A percentile compares a stretch with the other conserved stretches of the same genome.
These are phyloP conservation scores for Fusarium compactum DNA, from an alignment of 2,329 filamentous ascomycete species.

Conservation along the genomic window DNA sequence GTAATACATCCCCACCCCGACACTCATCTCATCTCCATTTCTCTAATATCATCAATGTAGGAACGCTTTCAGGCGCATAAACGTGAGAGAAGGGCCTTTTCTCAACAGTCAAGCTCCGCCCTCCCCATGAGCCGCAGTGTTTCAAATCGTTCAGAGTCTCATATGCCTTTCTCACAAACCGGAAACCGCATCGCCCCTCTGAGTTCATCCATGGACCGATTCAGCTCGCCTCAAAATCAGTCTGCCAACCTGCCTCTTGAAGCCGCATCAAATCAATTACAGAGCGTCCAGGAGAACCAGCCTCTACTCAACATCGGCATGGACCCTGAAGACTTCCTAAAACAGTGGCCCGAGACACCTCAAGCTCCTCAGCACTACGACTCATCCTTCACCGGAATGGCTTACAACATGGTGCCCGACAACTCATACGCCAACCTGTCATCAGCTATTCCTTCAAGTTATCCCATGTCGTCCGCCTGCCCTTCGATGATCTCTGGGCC, in stretches of 20 bases:
- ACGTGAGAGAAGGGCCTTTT: slow-evolving; percentile 44
- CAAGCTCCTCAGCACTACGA: slow-evolving; percentile 42
- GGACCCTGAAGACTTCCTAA: slow-evolving; percentile 56
- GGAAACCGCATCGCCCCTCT: slow-evolving; percentile 51
- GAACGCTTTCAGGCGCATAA: slow-evolving; percentile 36
- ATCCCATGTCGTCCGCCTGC: slow-evolving; percentile 53
- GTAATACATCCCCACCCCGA: slow-evolving; percentile 34
- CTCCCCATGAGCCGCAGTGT: slow-evolving; percentile 60
- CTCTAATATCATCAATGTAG: slow-evolving; percentile 35
- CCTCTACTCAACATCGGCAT: slow-evolving; percentile 52
- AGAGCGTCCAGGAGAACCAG: slow-evolving; percentile 54
- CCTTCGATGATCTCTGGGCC: slow-evolving; percentile 59
- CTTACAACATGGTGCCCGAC: slow-evolving; percentile 35
- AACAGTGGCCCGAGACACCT: slow-evolving; percentile 42
- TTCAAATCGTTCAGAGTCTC: slow-evolving; percentile 57
- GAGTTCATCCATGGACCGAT: slow-evolving; percentile 47
- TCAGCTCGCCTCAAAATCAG: slow-evolving; percentile 51
- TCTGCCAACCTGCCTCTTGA: slow-evolving; percentile 45
- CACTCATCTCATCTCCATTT: not conserved
- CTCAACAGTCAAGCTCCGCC: slow-evolving; percentile 49
- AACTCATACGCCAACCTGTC: slow-evolving; percentile 29
- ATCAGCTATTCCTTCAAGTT: slow-evolving; percentile 42
- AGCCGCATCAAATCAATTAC: slow-evolving; percentile 47
- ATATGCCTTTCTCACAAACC: slow-evolving; percentile 55
- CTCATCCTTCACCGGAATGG: slow-evolving; percentile 23